Conservation (phyloP, 495 filamentous ascomycete species). For the Neurospora tetrasperma region DNA sequence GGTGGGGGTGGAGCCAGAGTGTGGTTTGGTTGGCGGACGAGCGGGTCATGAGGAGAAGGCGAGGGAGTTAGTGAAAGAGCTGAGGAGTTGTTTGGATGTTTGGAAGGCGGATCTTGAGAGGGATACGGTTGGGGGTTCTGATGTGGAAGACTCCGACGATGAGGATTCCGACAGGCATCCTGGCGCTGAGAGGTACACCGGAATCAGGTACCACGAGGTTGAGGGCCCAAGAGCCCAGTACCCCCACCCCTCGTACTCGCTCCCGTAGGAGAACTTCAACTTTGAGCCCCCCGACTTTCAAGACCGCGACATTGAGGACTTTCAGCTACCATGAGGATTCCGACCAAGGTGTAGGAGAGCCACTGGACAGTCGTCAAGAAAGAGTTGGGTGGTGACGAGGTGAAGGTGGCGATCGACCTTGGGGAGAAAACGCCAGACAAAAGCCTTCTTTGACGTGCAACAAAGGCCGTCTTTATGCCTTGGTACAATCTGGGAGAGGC, state of each 20-base stretch:
- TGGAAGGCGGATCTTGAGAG: background rate
- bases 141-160: background rate
- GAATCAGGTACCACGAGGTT: background rate
- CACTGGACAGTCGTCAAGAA: background rate
- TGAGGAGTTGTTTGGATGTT: background rate
- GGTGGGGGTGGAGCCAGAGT: background rate
- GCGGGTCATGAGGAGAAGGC: background rate
- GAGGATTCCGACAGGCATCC: background rate
- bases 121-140: background rate
- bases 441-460: background rate
- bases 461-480: background rate
- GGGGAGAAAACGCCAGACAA: background rate
- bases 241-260: background rate
- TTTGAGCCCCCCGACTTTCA: background rate
- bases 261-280: background rate
- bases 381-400: background rate
- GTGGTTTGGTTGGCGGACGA: background rate
- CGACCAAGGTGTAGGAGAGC: background rate
- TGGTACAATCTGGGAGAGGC: background rate
- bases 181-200: background rate
- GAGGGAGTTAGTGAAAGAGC: background rate
- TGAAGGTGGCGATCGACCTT: background rate
- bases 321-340: background rate
- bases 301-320: background rate
- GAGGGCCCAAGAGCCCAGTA: background rate